Percentiles rank a stretch among this genome's conserved stretches.
phyloP scores from a whole-genome alignment of 805 yeast species.

The Komagataella pastoris region DNA sequence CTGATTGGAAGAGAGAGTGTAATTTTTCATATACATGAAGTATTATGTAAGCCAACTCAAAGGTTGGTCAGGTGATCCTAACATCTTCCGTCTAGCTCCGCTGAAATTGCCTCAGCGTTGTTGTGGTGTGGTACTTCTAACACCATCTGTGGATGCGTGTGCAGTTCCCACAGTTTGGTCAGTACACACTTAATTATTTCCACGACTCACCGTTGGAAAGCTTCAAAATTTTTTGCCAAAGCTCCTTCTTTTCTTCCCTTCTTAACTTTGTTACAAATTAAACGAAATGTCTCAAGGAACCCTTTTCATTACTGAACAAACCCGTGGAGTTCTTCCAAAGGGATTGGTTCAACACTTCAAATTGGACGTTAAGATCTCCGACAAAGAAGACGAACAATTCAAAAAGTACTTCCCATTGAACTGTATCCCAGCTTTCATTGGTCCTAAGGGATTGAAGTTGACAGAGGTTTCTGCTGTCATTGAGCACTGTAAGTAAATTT shows the following conservation, averaged over 20 bases:
- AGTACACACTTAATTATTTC: not conserved
- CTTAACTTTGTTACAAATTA: not conserved
- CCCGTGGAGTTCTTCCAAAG: slow-evolving; percentile 17
- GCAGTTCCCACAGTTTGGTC: not conserved
- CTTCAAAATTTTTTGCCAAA: not conserved
- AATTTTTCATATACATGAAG: not conserved
- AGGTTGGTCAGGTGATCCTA: not conserved
- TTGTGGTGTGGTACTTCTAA: not conserved
- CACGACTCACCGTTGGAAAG: not conserved
- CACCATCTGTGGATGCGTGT: not conserved
- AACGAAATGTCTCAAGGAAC: slow-evolving; percentile 53
- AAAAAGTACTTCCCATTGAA: slow-evolving; percentile 46
- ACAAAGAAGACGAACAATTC: slow-evolving; percentile 26
- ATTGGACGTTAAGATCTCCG: slow-evolving; percentile 38
- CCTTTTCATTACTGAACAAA: slow-evolving; percentile 23
- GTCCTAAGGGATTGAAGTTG: slow-evolving; percentile 48
- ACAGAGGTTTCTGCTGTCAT: slow-evolving; percentile 56
- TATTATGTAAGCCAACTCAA: not conserved
- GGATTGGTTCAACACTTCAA: slow-evolving; percentile 46
- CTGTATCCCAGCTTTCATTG: slow-evolving; percentile 56
- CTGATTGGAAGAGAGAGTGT: not conserved
- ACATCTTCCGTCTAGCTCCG: no score
- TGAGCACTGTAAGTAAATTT: slow-evolving; percentile 22
- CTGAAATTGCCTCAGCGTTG: not conserved
- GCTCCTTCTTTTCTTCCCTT: not conserved